Evolutionary conservation across 148 eudicot species (phyloP), one percentile per base, ranked within the genome.

Genomic region (Vaccinium darrowii): DNA sequence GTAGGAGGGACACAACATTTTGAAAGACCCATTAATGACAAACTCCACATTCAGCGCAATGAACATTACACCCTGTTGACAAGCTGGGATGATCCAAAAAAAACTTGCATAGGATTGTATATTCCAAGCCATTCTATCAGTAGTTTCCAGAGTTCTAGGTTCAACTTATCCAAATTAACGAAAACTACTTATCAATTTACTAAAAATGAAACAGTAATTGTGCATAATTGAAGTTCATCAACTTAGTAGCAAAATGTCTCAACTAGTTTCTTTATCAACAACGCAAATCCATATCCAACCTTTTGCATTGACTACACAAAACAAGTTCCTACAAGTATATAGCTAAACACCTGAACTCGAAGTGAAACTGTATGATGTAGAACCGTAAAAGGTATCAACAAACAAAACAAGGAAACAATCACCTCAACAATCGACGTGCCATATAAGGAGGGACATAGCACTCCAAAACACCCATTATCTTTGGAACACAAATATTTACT

Each of bases 351-450:
- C 2, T 47, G 23, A 76, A 8, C 56, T 23, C 5, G 2, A 21
- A 77, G 63, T 25, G 81, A 78, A 47, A 52, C 43, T 13, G 2
- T 36, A 30, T 25, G 1, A 78, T 36, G 21, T 25, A 25, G 13
- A 33, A 36, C 39, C 39, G 39, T 36, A 36, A 36, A 43, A 19
- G 18, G 25, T 13, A 51, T 19, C 5, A 78, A 78, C 63, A 15
- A 53, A 25, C 60, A 53, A 78, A 78, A 30, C 23, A 78, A 78
- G 47, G 43, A 52, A 53, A 78, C 63, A 78, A 78, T 78, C 12
- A 53, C 21, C 52, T 39, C 52, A 36, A 43, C 25, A 74, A 21
- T 39, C 13, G 21, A 13, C 11, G 54, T 78, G 53, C 81, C 21
- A 54, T 54, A 53, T 15, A 0, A 78, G 7, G 47, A 54, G 81